phyloP scores from a whole-genome alignment of 2,329 filamentous ascomycete species.

The Fusarium fujikuroi region DNA sequence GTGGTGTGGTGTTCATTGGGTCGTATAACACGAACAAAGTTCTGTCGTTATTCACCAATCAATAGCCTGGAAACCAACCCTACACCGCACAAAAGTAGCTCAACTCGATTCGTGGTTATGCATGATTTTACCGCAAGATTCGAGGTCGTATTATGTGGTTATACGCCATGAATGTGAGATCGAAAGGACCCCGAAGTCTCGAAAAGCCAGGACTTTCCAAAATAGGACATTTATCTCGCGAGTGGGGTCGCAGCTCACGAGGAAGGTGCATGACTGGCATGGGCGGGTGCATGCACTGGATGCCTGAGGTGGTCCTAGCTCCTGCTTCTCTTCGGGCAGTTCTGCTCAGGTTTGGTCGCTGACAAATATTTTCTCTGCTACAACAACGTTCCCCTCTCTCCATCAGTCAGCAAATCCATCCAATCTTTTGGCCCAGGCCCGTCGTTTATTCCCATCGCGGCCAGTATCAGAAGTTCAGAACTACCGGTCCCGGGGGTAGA shows the following conservation, averaged over 20 bases:
- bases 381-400: slow-evolving; percentile 34
- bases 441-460: slow-evolving; percentile 27
- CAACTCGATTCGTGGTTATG: background rate
- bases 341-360: slow-evolving; percentile 29
- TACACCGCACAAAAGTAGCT: background rate
- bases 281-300: background rate
- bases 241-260: slow-evolving; percentile 15
- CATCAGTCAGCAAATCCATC: slow-evolving; percentile 36
- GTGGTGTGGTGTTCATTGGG: background rate
- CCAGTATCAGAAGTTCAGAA: slow-evolving; percentile 16
- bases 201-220: slow-evolving; percentile 6
- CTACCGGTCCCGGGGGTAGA: background rate
- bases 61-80: background rate
- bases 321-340: background rate
- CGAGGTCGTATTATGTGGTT: slow-evolving; percentile 5
- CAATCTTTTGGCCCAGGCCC: slow-evolving; percentile 15
- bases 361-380: slow-evolving; percentile 43
- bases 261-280: background rate
- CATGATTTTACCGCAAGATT: slow-evolving; percentile 2
- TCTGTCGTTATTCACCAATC: background rate
- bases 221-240: slow-evolving; percentile 15
- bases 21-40: background rate
- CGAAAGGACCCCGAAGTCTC: background rate
- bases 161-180: slow-evolving; percentile 6
- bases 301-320: slow-evolving; percentile 29